Conservation (phyloP, 768 basidiomycete species). For the Krasilnikovozyma curviuscula region DNA sequence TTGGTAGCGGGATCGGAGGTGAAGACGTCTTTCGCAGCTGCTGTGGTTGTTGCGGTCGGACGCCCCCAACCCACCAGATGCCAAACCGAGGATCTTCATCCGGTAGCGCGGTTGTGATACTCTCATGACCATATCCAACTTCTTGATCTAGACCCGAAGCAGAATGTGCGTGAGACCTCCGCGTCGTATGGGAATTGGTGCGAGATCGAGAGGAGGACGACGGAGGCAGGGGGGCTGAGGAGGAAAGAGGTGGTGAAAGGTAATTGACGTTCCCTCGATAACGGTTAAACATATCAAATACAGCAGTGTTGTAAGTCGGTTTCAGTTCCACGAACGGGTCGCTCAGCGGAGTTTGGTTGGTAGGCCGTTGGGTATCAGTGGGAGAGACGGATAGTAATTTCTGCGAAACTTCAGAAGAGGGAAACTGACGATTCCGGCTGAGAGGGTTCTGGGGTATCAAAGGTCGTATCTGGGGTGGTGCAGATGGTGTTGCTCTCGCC, state of each 20-base stretch:
- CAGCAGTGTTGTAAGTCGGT: neutral
- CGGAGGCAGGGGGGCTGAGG: constrained; percentile 7
- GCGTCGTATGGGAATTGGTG: constrained; percentile 21
- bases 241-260: constrained; percentile 51
- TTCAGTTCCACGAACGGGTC: constrained; percentile 53
- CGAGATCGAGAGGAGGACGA: constrained; percentile 30
- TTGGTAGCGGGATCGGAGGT: constrained; percentile 22
- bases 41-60: constrained; percentile 21
- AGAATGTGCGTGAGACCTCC: neutral
- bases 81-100: constrained; percentile 79
- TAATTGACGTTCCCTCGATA: constrained; percentile 38
- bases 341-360: constrained; percentile 30
- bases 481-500: constrained; percentile 30
- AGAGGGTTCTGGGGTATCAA: constrained; percentile 1
- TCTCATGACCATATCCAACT: too few species aligned
- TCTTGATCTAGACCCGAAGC: neutral
- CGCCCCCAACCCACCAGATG: constrained; percentile 55
- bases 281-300: constrained; percentile 53
- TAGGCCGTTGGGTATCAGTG: neutral
- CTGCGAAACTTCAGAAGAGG: neutral
- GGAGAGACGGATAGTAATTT: neutral
- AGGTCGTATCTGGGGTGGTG: neutral
- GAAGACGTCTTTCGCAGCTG: neutral
- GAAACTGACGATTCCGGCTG: neutral
- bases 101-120: constrained; percentile 38